Base-by-base conservation (phyloP, 1,139 yeast species). In the Meyerozyma carpophila region DNA sequence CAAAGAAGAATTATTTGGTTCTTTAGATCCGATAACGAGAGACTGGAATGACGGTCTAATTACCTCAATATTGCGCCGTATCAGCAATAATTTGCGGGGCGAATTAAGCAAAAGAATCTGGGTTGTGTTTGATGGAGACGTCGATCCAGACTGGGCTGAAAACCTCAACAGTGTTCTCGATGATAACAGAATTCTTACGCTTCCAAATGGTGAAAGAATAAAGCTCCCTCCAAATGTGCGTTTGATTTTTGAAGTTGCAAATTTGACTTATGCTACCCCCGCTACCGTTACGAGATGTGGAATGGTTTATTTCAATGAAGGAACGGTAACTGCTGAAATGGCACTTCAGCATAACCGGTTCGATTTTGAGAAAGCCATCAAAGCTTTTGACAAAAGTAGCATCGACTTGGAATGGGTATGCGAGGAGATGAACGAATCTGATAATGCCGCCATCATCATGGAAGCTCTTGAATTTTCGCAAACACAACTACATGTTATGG, bases 261-360 rank as follows among this genome's bases (percentile, higher is more conserved):
- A 66, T 39, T 65, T 93, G 47, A 61, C 65, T 7, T 69, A 75
- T 53, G 85, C 96, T 0, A 93, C 98, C 0, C 89, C 89, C 0
- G 98, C 98, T 0, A 93, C 98, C 0, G 78, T 93, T 26, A 87
- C 94, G 62, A 77, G 98, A 61, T 91, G 98, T 69, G 96, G 96
- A 8, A 82, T 93, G 79, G 70, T 91, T 1, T 86, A 91, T 84
- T 70, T 88, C 52, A 83, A 81, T 7, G 55, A 60, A 4, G 47
- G 54, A 2, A 49, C 69, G 1, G 63, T 74, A 9, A 47, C 56
- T 1, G 24, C 59, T 1, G 48, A 47, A 7, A 68, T 64, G 52
- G 43, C 63, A 9, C 44, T 63, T 16, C 28, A 48, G 9, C 47
- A 53, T 44, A 60, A 20, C 41, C 43, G 7, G 45, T 47, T 32